Evolutionary conservation across 441 rosid species (phyloP), one percentile per base, ranked within the genome.

Genomic region (Jatropha podagrica): DNA sequence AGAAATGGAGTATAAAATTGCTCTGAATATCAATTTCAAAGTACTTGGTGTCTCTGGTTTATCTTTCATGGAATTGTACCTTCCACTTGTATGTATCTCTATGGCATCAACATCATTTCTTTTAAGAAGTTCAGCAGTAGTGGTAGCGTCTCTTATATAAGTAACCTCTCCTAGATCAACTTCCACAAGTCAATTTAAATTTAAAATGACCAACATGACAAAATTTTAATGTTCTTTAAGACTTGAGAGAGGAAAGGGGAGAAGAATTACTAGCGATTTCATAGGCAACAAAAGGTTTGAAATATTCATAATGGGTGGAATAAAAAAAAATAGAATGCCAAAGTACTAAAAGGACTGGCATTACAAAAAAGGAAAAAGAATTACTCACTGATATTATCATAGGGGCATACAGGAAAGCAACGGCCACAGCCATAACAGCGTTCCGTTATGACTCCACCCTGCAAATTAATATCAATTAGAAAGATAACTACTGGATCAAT

Each of bases 361-460:
- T 49, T 44, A 42, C 8, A 72, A 51, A 49, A 52, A 64, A 48
- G 38, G 62, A 63, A 20, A 67, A 20, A 72, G n/a, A 44, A 38
- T 10, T 10, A 76, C 86, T 23, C 46, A 85, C 93, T 86, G 73
- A 87, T 89, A 80, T 84, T 86, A 81, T 89, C 89, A 46, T 82
- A 89, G 5, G 93, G 91, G 78, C 91, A 87, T 65, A 84, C 73
- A 1, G 90, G 91, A 77, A 85, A 82, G 83, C 93, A 89, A 65
- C 89, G 90, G n/a, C 91, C 93, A 46, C 93, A 89, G 44, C 93
- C 91, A 75, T 85, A 87, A 75, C 90, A 88, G 27, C 89, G 85
- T 70, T 89, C 93, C 9, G 85, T 85, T 67, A 87, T 74, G 18
- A 89, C 91, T 59, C 91, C 90, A 2, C 88, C 85, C 87, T 85